Percentiles rank a stretch among this genome's conserved stretches.
Evolutionary conservation across 1,284 basidiomycete genomes (phyloP).

Genomic region (Microbotryum scabiosae): DNA sequence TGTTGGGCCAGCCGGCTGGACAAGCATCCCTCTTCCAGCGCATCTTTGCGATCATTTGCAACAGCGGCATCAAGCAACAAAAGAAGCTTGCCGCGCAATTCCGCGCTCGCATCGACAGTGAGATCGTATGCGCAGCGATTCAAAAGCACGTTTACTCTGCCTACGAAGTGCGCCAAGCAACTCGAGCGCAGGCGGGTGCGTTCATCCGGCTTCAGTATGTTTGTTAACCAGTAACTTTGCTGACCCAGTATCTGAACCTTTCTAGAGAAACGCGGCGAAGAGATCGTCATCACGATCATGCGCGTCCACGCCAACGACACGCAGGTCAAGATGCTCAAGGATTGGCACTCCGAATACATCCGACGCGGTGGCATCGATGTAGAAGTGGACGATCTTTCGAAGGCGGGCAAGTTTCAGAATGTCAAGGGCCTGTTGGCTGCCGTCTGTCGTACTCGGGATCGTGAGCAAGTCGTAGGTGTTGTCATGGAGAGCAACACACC

Average conservation of each 20-base stretch:
- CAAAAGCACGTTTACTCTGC: slow-evolving; percentile 20
- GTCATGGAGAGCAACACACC: slow-evolving; percentile 26
- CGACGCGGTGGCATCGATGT: not conserved
- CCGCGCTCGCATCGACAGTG: slow-evolving; percentile 9
- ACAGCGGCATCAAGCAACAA: slow-evolving; percentile 20
- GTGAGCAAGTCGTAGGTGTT: slow-evolving; percentile 25
- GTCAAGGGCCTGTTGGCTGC: slow-evolving; percentile 26
- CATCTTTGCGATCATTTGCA: slow-evolving; percentile 23
- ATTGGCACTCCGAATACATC: slow-evolving; percentile 17
- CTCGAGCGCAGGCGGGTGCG: slow-evolving; percentile 14
- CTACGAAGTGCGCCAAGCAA: slow-evolving; percentile 14
- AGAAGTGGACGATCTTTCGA: not conserved
- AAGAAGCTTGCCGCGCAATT: slow-evolving; percentile 18
- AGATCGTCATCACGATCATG: slow-evolving; percentile 26
- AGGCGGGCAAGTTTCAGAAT: slow-evolving; percentile 7
- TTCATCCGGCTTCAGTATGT: not conserved
- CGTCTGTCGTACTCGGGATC: slow-evolving; percentile 24
- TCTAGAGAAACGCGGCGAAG: slow-evolving; percentile 13
- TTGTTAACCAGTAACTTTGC: no score
- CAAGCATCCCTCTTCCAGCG: slow-evolving; percentile 28
- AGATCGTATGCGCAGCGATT: slow-evolving; percentile 10
- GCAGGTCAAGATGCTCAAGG: slow-evolving; percentile 9
- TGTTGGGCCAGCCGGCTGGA: slow-evolving; percentile 26
- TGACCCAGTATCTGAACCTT: not conserved
- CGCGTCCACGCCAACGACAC: slow-evolving; percentile 8